Base-by-base conservation (phyloP, 2,329 filamentous ascomycete species). In the Verticillium albo-atrum region DNA sequence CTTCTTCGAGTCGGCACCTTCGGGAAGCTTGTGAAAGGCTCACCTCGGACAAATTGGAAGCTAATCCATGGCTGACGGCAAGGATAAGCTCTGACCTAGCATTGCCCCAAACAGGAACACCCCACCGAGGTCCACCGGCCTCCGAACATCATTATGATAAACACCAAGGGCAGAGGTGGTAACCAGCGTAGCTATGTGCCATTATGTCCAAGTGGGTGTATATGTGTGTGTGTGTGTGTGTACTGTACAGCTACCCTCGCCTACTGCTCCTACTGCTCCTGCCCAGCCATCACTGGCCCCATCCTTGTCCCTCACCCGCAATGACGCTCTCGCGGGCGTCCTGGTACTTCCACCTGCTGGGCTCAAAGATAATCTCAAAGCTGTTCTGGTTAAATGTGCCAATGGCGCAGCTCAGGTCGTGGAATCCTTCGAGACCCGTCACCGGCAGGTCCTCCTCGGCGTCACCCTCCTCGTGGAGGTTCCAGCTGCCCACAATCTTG, bases 401-500 rank as follows among this genome's bases (percentile, higher is more conserved):
- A 53, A 95, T 79, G 1, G 89, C 86, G 17, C 86, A 87, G 67
- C 85, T 87, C 59, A 93, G 63, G 70, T 94, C 90, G 65, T 89
- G 84, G 56, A 84, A 81, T 0, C 90, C 90, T 69, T 90, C 87
- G 54, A 94, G 72, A 0, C 91, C 90, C 4, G 75, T 79, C 1
- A 89, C 83, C 0, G 86, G 84, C 60, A 84, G 72, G 66, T 89
- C 86, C 67, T 83, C 74, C 64, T 83, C 75, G 3, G 77, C 74
- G 70, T 94, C 90, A 57, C 83, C 80, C 77, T 91, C 88, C 76
- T 93, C 90, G 65, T 91, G 86, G 53, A 93, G 70, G 70, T 91
- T 81, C 90, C 91, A 95, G 0, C 80, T 76, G 0, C 83, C 87
- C 0, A 75, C 79, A 62, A 77, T 76, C 58, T 68, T 70, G 1